These are phyloP conservation scores for Claviceps digitariae DNA, from an alignment of 2,329 filamentous ascomycete genomes.

Conservation along the genomic window DNA sequence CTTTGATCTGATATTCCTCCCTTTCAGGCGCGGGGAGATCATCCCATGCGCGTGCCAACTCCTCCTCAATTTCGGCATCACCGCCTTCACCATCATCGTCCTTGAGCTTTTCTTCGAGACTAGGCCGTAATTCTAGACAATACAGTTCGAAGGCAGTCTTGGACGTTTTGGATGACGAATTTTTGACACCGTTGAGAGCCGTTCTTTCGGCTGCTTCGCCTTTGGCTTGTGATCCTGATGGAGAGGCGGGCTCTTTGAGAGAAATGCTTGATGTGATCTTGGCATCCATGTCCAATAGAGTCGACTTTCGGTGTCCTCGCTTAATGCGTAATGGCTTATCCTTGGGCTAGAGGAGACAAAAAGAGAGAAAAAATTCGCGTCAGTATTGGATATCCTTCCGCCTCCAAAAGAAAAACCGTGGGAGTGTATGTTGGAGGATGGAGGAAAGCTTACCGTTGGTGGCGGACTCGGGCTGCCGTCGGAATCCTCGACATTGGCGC, in stretches of 20 bases:
- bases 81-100: slow-evolving; percentile 17
- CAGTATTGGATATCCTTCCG: background rate
- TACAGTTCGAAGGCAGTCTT: slow-evolving; percentile 41
- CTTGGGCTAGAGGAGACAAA: slow-evolving; percentile 43
- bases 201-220: slow-evolving; percentile 6
- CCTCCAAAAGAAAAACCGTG: too few species aligned
- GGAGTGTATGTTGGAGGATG: too few species aligned
- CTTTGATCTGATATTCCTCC: slow-evolving; percentile 32
- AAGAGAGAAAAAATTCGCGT: slow-evolving; percentile 12
- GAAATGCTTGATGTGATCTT: slow-evolving; percentile 26
- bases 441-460: slow-evolving; percentile 50
- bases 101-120: slow-evolving; percentile 30
- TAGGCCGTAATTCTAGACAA: slow-evolving; percentile 34
- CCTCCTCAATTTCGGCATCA: slow-evolving; percentile 33
- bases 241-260: slow-evolving; percentile 32
- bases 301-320: slow-evolving; percentile 53
- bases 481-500: slow-evolving; percentile 62
- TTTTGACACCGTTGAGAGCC: slow-evolving; percentile 27
- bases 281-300: slow-evolving; percentile 30
- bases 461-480: slow-evolving; percentile 70
- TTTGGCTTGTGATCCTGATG: slow-evolving; percentile 26
- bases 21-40: slow-evolving; percentile 35
- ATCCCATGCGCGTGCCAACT: slow-evolving; percentile 41
- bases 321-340: slow-evolving; percentile 67
- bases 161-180: slow-evolving; percentile 28